These are phyloP conservation scores for Fusarium pseudocircinatum DNA, from an alignment of 2,329 filamentous ascomycete species.

Conservation along the genomic window DNA sequence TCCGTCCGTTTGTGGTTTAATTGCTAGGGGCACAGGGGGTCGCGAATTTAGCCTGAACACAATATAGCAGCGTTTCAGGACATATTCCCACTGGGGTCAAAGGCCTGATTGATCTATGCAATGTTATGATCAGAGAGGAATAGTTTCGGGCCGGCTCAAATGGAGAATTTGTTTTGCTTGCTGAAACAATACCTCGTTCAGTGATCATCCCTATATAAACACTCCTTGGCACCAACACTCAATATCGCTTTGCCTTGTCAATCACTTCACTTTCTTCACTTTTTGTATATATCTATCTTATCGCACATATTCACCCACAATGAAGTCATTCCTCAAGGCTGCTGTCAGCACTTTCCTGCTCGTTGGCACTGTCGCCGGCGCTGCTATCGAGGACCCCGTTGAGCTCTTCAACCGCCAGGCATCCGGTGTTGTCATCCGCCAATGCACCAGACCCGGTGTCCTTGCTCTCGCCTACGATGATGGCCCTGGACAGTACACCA, in stretches of 20 bases:
- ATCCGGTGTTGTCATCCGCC: slow-evolving; percentile 56
- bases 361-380: slow-evolving; percentile 41
- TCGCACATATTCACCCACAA: slow-evolving; percentile 5
- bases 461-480: slow-evolving; percentile 65
- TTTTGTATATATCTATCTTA: not conserved
- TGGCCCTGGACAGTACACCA: slow-evolving; percentile 61
- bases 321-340: slow-evolving; percentile 18
- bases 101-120: not conserved
- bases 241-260: not conserved
- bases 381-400: slow-evolving; percentile 49
- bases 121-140: not conserved
- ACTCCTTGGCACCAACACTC: not conserved
- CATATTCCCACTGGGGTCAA: not conserved
- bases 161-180: not conserved
- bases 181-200: not conserved
- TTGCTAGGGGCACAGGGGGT: slow-evolving; percentile 1
- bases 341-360: slow-evolving; percentile 29
- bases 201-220: slow-evolving; percentile 10
- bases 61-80: not conserved
- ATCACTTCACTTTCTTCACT: not conserved
- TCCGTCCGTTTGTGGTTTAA: not conserved
- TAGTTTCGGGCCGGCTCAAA: not conserved
- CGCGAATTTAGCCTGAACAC: slow-evolving; percentile 9
- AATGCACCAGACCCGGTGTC: slow-evolving; percentile 55
- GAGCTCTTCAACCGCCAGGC: slow-evolving; percentile 51